A percentile compares a stretch with the other conserved stretches of the same genome.
Evolutionary conservation across 2,329 filamentous ascomycete species (phyloP).

Genomic region (Fusarium sublunatum): DNA sequence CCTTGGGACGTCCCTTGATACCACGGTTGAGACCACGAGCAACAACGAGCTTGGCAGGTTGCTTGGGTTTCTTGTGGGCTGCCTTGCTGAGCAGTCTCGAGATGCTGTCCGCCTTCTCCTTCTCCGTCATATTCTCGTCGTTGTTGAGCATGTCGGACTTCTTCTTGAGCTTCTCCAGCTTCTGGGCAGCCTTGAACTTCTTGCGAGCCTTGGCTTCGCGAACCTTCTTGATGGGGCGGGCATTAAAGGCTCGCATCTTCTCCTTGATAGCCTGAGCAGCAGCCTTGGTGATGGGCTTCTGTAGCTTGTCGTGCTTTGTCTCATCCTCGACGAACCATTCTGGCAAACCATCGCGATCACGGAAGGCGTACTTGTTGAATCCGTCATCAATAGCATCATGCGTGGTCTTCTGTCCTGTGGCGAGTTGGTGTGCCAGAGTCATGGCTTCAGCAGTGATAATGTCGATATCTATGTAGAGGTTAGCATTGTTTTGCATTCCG

Average conservation of each 20-base stretch:
- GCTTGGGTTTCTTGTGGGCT: conserved; percentile 85
- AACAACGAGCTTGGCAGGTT: conserved; percentile 87
- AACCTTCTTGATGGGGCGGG: conserved; percentile 98
- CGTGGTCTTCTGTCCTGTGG: conserved; percentile 83
- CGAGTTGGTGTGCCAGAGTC: conserved; percentile 93
- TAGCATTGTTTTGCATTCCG: neutral
- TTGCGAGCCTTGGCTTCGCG: conserved; percentile 95
- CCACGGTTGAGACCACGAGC: conserved; percentile 86
- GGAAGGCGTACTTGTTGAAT: conserved; percentile 93
- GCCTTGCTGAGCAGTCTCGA: conserved; percentile 83
- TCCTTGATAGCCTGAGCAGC: conserved; percentile 93
- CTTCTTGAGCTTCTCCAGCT: conserved; percentile 94
- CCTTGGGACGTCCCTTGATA: conserved; percentile 85
- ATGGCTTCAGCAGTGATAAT: conserved; percentile 99
- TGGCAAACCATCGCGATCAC: conserved; percentile 89
- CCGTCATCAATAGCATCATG: conserved; percentile 87
- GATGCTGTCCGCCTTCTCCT: conserved; percentile 92
- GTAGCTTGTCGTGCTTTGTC: conserved; percentile 79
- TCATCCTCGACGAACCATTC: conserved; percentile 99
- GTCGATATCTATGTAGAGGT: conserved; percentile 75
- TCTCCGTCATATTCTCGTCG: conserved; percentile 93
- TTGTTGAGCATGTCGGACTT: conserved; percentile 91
- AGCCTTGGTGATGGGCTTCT: conserved; percentile 91
- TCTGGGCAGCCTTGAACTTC: conserved; percentile 93
- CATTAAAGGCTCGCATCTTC: conserved; percentile 91